Evolutionary conservation across 2,329 filamentous ascomycete genomes (phyloP).

Genomic region (Pseudocercospora ulei): DNA sequence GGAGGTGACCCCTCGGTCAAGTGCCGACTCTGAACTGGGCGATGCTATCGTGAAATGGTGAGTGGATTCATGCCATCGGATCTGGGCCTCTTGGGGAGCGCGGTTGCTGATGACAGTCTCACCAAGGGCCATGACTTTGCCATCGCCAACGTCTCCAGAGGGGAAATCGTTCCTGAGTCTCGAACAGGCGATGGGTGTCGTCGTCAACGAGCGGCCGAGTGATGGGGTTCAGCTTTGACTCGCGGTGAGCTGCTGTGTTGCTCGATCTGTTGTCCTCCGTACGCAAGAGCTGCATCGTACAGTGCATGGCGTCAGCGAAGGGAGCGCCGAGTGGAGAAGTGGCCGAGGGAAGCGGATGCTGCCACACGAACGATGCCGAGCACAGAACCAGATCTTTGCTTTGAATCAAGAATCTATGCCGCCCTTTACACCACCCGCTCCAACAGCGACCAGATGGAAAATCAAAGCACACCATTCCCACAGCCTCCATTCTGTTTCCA

Average conservation of each 20-base stretch:
- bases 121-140: constrained; percentile 15
- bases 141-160: constrained; percentile 11
- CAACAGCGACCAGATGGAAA: too few relatives aligned
- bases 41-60: constrained; percentile 16
- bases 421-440: too few relatives aligned
- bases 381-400: too few relatives aligned
- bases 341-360: not conserved
- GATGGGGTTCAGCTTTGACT: constrained; percentile 4
- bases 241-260: constrained; percentile 4
- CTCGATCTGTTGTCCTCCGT: constrained; percentile 2
- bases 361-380: too few relatives aligned
- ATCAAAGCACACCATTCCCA: constrained; percentile 22
- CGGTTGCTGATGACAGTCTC: constrained; percentile 1
- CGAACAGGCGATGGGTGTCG: constrained; percentile 4
- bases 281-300: constrained; percentile 3
- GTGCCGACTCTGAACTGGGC: constrained; percentile 13
- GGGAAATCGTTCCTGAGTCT: constrained; percentile 11
- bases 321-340: not conserved
- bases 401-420: too few relatives aligned
- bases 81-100: not conserved
- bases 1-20: constrained; percentile 14
- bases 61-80: not conserved
- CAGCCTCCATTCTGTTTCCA: constrained; percentile 38
- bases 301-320: not conserved
- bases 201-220: constrained; percentile 3